Evolutionary conservation across 2,329 filamentous ascomycete genomes (phyloP).

Genomic region (Fusarium sp.): DNA sequence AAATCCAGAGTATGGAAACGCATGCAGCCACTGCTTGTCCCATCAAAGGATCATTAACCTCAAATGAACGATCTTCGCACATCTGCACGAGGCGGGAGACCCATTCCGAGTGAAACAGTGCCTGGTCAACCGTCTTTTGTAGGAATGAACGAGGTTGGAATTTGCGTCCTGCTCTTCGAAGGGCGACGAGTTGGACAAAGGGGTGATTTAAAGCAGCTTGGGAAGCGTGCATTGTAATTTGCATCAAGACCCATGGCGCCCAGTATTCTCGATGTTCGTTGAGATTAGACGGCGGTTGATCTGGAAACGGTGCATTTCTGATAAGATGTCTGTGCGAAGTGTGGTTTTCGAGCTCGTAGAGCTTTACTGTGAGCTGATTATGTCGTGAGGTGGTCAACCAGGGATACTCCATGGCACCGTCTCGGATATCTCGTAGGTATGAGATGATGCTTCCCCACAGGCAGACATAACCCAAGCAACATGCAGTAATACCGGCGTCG

Average conservation of each 20-base stretch:
- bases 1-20: slow-evolving; percentile 39
- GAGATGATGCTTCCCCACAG: slow-evolving; percentile 36
- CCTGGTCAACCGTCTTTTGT: slow-evolving; percentile 42
- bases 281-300: slow-evolving; percentile 20
- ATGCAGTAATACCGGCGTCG: slow-evolving; percentile 20
- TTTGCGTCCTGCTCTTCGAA: slow-evolving; percentile 22
- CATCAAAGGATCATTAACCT: slow-evolving; percentile 36
- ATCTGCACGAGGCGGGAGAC: slow-evolving; percentile 38
- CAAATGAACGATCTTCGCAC: slow-evolving; percentile 32
- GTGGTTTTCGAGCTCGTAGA: slow-evolving; percentile 37
- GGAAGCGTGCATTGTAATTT: slow-evolving; percentile 39
- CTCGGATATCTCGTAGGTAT: slow-evolving; percentile 33
- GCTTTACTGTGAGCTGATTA: slow-evolving; percentile 29
- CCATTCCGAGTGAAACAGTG: slow-evolving; percentile 38
- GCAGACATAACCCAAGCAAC: slow-evolving; percentile 1
- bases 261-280: slow-evolving; percentile 35
- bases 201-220: slow-evolving; percentile 38
- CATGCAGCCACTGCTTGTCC: slow-evolving; percentile 36
- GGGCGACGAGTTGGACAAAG: slow-evolving; percentile 40
- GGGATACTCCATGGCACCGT: slow-evolving; percentile 32
- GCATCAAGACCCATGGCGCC: slow-evolving; percentile 34
- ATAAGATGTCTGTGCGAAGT: slow-evolving; percentile 33
- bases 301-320: slow-evolving; percentile 36
- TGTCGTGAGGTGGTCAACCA: slow-evolving; percentile 36
- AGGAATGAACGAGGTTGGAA: slow-evolving; percentile 37